Percentiles rank a stretch among this genome's conserved stretches.
Conservation (phyloP, 2,329 filamentous ascomycete species). For the Coniochaeta sp. region DNA sequence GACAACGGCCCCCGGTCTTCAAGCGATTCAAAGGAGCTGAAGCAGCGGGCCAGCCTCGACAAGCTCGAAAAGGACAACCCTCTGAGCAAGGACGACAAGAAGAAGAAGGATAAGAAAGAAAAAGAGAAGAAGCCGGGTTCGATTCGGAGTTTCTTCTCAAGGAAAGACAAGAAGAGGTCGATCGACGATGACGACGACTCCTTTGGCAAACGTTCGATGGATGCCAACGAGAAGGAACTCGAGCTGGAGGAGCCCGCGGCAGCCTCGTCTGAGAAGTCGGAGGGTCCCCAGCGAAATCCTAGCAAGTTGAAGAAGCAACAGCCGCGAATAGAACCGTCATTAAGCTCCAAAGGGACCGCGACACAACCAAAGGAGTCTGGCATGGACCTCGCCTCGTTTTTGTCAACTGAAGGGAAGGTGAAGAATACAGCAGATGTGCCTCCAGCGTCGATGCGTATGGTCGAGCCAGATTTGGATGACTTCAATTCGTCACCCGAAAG, state of each 20-base stretch:
- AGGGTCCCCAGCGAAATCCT: constrained; percentile 43
- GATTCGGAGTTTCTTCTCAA: constrained; percentile 54
- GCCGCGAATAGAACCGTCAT: constrained; percentile 39
- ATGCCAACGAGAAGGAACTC: constrained; percentile 31
- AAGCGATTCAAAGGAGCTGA: constrained; percentile 48
- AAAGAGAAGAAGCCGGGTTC: constrained; percentile 57
- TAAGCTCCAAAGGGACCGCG: constrained; percentile 30
- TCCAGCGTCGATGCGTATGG: constrained; percentile 49
- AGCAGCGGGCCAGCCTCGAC: constrained; percentile 63
- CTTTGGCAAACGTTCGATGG: constrained; percentile 55
- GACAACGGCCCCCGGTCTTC: constrained; percentile 51
- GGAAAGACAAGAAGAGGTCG: constrained; percentile 52
- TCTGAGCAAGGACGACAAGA: constrained; percentile 61
- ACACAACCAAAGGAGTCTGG: constrained; percentile 22
- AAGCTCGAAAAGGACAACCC: constrained; percentile 56
- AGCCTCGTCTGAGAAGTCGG: constrained; percentile 36
- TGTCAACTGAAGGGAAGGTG: constrained; percentile 29
- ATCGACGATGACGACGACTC: constrained; percentile 52
- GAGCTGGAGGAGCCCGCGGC: constrained; percentile 36
- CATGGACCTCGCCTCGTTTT: constrained; percentile 33
- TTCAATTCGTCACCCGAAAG: constrained; percentile 7
- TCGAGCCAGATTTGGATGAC: constrained; percentile 30
- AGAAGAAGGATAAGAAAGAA: constrained; percentile 65
- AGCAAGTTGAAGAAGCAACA: constrained; percentile 67
- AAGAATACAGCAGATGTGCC: constrained; percentile 50